These are phyloP conservation scores for Angomonas deanei DNA, from an alignment of 208 protist genomes.

Conservation along the genomic window DNA sequence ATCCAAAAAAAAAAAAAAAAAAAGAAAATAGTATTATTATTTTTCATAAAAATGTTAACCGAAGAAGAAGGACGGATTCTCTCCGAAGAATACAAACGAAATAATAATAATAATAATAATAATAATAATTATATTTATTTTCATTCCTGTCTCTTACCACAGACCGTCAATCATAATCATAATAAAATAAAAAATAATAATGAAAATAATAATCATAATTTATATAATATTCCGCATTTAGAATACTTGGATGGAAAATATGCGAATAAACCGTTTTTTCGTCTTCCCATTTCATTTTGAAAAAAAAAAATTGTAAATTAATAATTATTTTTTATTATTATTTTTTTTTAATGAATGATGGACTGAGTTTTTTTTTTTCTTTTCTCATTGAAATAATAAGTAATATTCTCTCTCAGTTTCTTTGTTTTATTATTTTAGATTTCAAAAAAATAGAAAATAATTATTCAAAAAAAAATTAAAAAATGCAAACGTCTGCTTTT, in stretches of 20 bases:
- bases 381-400: not conserved
- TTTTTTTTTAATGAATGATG: not conserved
- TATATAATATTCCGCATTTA: not conserved
- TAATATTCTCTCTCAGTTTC: slow-evolving; percentile 12
- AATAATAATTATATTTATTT: slow-evolving; percentile 1
- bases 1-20: not conserved
- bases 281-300: not conserved
- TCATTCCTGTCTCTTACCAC: not conserved
- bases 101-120: slow-evolving; percentile 1
- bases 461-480: not conserved
- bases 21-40: not conserved
- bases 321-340: not conserved
- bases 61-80: too few species aligned
- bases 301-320: not conserved
- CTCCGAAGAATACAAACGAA: too few species aligned
- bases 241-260: not conserved
- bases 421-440: slow-evolving; percentile 4
- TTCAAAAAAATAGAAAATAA: not conserved
- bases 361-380: not conserved
- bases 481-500: slow-evolving; percentile 7
- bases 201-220: not conserved
- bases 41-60: too few species aligned
- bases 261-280: not conserved
- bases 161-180: not conserved
- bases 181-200: not conserved